Evolutionary conservation across 257 asterid genomes (phyloP).

Genomic region (Phtheirospermum japonicum): DNA sequence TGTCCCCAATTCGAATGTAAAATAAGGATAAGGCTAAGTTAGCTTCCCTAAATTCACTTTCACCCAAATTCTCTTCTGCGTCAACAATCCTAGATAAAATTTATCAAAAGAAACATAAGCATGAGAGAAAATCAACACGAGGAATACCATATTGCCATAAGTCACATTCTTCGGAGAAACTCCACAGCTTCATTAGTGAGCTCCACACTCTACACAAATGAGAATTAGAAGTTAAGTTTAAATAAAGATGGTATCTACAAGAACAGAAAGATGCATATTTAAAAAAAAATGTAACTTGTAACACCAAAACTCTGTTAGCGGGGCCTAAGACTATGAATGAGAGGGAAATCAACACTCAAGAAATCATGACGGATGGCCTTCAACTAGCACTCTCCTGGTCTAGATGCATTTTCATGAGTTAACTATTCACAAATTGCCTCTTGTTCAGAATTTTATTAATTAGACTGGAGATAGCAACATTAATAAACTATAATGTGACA

Average conservation of each 20-base stretch:
- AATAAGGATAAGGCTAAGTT: slow-evolving; percentile 84
- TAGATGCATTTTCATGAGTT: not conserved
- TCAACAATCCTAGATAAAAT: too few species aligned
- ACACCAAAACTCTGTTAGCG: not conserved
- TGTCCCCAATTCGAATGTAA: slow-evolving; percentile 70
- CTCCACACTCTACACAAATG: slow-evolving; percentile 79
- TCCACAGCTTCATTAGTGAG: slow-evolving; percentile 83
- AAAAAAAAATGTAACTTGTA: not conserved
- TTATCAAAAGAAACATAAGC: too few species aligned
- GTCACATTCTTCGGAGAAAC: slow-evolving; percentile 65
- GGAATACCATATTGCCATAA: too few species aligned
- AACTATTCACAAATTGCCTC: not conserved
- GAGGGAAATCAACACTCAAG: slow-evolving; percentile 7
- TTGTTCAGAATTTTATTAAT: not conserved
- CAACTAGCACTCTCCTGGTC: slow-evolving; percentile 6
- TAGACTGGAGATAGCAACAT: not conserved
- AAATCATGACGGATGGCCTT: slow-evolving; percentile 2
- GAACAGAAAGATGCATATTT: slow-evolving; percentile 7
- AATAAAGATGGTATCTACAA: slow-evolving; percentile 1
- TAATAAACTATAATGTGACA: not conserved
- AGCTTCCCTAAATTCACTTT: slow-evolving; percentile 95
- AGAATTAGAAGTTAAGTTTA: slow-evolving; percentile 26
- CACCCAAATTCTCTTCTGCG: too few species aligned
- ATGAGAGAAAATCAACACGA: too few species aligned
- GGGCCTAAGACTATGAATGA: slow-evolving; percentile 6